A percentile compares a stretch with the other conserved stretches of the same genome.
phyloP scores from a whole-genome alignment of 2,329 filamentous ascomycete species.

The Aspergillus eucalypticola region DNA sequence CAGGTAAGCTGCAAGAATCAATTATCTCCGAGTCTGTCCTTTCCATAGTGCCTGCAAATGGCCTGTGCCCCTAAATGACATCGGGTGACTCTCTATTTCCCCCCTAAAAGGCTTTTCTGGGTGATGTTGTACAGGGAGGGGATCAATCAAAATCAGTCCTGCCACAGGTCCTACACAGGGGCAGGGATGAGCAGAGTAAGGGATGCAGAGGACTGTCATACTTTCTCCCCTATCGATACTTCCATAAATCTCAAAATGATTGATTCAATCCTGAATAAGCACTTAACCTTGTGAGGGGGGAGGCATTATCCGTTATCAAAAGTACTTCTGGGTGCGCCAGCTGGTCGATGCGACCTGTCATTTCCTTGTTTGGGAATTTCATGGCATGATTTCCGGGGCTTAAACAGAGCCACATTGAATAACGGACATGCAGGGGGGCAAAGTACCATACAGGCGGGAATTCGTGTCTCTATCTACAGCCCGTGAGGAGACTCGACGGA shows the following conservation, averaged over 20 bases:
- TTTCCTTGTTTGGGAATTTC: slow-evolving; percentile 8
- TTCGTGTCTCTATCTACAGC: slow-evolving; percentile 4
- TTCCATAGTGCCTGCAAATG: background rate
- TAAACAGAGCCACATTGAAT: slow-evolving; percentile 18
- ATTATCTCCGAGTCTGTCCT: slow-evolving; percentile 1
- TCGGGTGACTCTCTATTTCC: background rate
- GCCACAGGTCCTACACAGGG: background rate
- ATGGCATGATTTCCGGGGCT: background rate
- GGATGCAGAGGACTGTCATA: slow-evolving; percentile 9
- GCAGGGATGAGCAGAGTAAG: slow-evolving; percentile 14
- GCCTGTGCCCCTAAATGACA: background rate
- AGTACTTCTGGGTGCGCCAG: background rate
- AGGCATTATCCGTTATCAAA: slow-evolving; percentile 1
- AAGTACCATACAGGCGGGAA: slow-evolving; percentile 16
- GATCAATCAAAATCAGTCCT: background rate
- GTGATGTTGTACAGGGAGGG: background rate
- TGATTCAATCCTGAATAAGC: background rate
- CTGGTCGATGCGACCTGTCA: slow-evolving; percentile 18
- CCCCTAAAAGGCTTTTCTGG: background rate
- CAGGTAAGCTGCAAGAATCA: slow-evolving; percentile 5
- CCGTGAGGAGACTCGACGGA: background rate
- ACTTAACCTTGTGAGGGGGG: background rate
- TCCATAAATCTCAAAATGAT: background rate
- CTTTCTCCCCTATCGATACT: background rate
- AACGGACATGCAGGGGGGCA: slow-evolving; percentile 23